Conservation (phyloP, 2,329 filamentous ascomycete genomes). For the Eurotiales sp. region DNA sequence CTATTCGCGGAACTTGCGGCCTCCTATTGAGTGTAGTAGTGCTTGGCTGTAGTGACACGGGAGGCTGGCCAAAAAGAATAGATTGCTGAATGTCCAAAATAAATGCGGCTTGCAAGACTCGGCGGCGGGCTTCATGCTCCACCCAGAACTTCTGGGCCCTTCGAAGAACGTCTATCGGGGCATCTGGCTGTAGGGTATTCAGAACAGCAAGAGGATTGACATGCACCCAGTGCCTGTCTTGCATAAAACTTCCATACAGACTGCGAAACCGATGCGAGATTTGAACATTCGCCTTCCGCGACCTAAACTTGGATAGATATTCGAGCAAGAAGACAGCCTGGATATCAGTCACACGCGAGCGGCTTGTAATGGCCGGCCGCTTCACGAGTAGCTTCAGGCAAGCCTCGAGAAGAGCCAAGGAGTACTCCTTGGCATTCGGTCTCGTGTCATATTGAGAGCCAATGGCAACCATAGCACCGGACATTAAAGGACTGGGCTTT, state of each 20-base stretch:
- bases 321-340: slow-evolving; percentile 35
- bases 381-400: slow-evolving; percentile 29
- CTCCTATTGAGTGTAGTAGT: slow-evolving; percentile 9
- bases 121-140: slow-evolving; percentile 31
- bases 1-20: slow-evolving; percentile 14
- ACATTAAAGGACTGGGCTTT: slow-evolving; percentile 29
- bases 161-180: slow-evolving; percentile 21
- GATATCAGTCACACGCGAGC: slow-evolving; percentile 31
- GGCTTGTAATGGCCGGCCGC: slow-evolving; percentile 29
- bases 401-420: slow-evolving; percentile 29
- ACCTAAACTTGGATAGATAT: slow-evolving; percentile 30
- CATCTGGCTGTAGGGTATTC: slow-evolving; percentile 22
- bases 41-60: slow-evolving; percentile 25
- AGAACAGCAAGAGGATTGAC: slow-evolving; percentile 29
- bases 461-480: slow-evolving; percentile 33
- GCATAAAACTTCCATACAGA: slow-evolving; percentile 30
- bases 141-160: slow-evolving; percentile 33
- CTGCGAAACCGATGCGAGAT: slow-evolving; percentile 31
- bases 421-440: slow-evolving; percentile 32
- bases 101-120: slow-evolving; percentile 32
- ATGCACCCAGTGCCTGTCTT: slow-evolving; percentile 26
- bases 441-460: slow-evolving; percentile 33
- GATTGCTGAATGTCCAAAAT: slow-evolving; percentile 32
- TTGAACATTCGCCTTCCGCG: slow-evolving; percentile 28
- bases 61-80: slow-evolving; percentile 28